phyloP scores from a whole-genome alignment of 2,329 filamentous ascomycete species.

The Pestalotiopsis sp. region DNA sequence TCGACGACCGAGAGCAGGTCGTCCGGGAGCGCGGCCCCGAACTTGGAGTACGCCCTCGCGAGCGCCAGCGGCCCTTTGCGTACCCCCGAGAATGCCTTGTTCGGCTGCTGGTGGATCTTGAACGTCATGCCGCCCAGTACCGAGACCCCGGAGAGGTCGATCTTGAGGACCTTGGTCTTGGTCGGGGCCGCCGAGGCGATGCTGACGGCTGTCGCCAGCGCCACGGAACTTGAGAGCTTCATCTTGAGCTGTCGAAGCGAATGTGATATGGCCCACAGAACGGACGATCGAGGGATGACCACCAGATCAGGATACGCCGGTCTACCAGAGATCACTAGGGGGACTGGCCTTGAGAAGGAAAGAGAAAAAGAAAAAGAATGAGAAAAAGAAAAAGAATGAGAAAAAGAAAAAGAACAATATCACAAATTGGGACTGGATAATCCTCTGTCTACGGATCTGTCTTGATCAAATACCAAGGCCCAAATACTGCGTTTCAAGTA shows the following conservation, averaged over 20 bases:
- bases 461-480: neutral
- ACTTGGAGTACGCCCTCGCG: constrained; percentile 15
- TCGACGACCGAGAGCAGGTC: constrained; percentile 12
- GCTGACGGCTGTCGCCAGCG: constrained; percentile 8
- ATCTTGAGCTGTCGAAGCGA: constrained; percentile 2
- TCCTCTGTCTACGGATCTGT: neutral
- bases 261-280: no score
- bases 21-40: constrained; percentile 8
- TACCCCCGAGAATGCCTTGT: constrained; percentile 8
- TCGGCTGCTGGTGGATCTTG: constrained; percentile 14
- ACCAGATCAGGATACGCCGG: no score
- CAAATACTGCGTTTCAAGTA: neutral
- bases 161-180: neutral
- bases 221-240: constrained; percentile 4
- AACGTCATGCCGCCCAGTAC: constrained; percentile 16
- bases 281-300: no score
- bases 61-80: constrained; percentile 12
- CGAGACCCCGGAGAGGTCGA: constrained; percentile 11
- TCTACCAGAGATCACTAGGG: no score
- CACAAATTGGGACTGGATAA: no score
- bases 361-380: neutral
- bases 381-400: neutral
- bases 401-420: neutral
- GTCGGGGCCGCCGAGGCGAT: neutral
- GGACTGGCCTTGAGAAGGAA: neutral